Evolutionary conservation across 805 yeast species (phyloP).

Genomic region (Barnettozyma salicaria): DNA sequence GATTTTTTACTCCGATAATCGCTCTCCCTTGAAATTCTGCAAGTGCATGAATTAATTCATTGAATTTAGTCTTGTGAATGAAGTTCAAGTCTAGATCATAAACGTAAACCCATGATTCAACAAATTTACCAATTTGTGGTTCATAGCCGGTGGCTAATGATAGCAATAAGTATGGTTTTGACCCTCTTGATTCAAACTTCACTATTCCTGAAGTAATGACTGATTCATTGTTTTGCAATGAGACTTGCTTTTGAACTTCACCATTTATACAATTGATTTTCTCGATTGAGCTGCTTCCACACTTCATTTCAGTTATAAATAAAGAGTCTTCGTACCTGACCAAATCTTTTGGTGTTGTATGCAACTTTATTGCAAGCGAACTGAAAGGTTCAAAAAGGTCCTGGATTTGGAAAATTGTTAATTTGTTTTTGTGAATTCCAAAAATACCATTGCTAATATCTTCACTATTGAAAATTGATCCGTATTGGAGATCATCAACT

Average conservation of each 20-base stretch:
- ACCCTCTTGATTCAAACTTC: constrained; percentile 23
- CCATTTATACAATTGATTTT: constrained; percentile 10
- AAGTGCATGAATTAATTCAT: constrained; percentile 43
- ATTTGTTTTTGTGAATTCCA: constrained; percentile 46
- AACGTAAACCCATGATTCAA: constrained; percentile 21
- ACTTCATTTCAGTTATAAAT: constrained; percentile 16
- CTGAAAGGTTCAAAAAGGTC: constrained; percentile 29
- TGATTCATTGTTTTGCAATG: constrained; percentile 10
- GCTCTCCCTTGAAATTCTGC: constrained; percentile 52
- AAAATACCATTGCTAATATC: constrained; percentile 60
- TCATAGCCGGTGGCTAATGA: constrained; percentile 30
- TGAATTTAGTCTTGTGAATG: constrained; percentile 56
- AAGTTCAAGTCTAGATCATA: constrained; percentile 38
- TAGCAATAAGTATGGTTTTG: constrained; percentile 36
- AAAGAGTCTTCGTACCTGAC: constrained; percentile 18
- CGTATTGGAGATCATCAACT: constrained; percentile 33
- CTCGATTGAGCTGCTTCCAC: constrained; percentile 10
- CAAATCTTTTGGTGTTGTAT: constrained; percentile 47
- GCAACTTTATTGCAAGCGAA: constrained; percentile 34
- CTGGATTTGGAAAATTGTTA: constrained; percentile 53
- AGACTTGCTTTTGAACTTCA: constrained; percentile 11
- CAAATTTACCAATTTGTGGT: constrained; percentile 16
- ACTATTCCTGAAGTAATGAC: constrained; percentile 14
- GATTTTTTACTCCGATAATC: constrained; percentile 49
- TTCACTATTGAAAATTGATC: constrained; percentile 53